Evolutionary conservation across 495 filamentous ascomycete species (phyloP).

Genomic region (Glarea lozoyensis): DNA sequence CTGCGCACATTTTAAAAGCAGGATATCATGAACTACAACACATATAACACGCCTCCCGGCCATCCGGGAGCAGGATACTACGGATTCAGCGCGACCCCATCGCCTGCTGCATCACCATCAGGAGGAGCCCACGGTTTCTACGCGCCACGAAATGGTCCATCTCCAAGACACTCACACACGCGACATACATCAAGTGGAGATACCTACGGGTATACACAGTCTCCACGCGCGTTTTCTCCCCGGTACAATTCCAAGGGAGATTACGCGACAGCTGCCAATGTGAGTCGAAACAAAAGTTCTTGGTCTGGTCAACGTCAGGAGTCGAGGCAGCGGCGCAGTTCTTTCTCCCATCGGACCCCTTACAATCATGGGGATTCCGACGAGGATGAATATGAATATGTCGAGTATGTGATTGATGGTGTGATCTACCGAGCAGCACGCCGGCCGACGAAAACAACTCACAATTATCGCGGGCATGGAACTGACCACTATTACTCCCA

Average conservation of each 20-base stretch:
- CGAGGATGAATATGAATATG: slow-evolving; percentile 49
- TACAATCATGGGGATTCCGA: slow-evolving; percentile 54
- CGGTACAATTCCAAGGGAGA: slow-evolving; percentile 23
- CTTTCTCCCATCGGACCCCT: slow-evolving; percentile 42
- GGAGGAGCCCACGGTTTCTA: slow-evolving; percentile 17
- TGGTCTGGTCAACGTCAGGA: slow-evolving; percentile 19
- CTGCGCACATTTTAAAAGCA: slow-evolving; percentile 22
- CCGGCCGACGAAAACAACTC: slow-evolving; percentile 19
- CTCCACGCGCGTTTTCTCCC: slow-evolving; percentile 19
- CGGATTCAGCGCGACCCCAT: slow-evolving; percentile 20
- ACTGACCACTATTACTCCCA: slow-evolving; percentile 43
- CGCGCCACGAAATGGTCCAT: slow-evolving; percentile 11
- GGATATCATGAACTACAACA: slow-evolving; percentile 19
- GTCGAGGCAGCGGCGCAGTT: slow-evolving; percentile 20
- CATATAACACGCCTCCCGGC: slow-evolving; percentile 19
- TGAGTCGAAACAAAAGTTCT: slow-evolving; percentile 25
- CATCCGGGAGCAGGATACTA: slow-evolving; percentile 12
- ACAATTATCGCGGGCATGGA: slow-evolving; percentile 40
- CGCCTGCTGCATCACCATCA: slow-evolving; percentile 20
- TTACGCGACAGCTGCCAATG: slow-evolving; percentile 26
- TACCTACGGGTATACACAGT: slow-evolving; percentile 12
- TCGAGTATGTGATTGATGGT: slow-evolving; percentile 31
- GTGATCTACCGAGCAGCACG: slow-evolving; percentile 31
- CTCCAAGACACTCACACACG: slow-evolving; percentile 16
- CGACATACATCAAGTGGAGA: slow-evolving; percentile 22